Conservation (phyloP, 2,329 filamentous ascomycete genomes). For the Fusarium sp. region DNA sequence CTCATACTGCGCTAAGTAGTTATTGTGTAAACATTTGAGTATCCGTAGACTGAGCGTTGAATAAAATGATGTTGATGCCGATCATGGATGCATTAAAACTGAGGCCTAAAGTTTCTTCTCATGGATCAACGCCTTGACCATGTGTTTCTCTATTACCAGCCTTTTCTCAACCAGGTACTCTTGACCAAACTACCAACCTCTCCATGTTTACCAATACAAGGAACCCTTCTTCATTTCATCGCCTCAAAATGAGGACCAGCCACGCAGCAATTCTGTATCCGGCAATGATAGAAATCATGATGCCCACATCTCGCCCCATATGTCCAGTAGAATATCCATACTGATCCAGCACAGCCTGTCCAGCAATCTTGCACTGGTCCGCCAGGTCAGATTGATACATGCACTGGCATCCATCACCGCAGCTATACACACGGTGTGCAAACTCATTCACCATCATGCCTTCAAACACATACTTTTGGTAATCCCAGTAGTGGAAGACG, state of each 20-base stretch:
- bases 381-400: slow-evolving; percentile 72
- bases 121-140: not conserved
- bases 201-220: not conserved
- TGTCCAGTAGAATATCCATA: slow-evolving; percentile 77
- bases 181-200: not conserved
- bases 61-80: not conserved
- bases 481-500: slow-evolving; percentile 89
- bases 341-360: slow-evolving; percentile 73
- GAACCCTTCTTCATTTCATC: slow-evolving; percentile 9
- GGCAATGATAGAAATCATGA: slow-evolving; percentile 79
- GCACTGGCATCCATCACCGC: slow-evolving; percentile 67
- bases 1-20: not conserved
- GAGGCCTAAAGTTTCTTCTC: not conserved
- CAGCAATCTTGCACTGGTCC: slow-evolving; percentile 74
- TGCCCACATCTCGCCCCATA: slow-evolving; percentile 82
- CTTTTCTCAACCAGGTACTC: not conserved
- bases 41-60: not conserved
- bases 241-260: slow-evolving; percentile 62
- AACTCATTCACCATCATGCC: slow-evolving; percentile 97
- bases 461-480: slow-evolving; percentile 87
- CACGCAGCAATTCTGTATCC: slow-evolving; percentile 69
- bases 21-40: not conserved
- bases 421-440: slow-evolving; percentile 67
- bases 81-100: not conserved
- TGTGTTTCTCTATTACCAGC: not conserved